Evolutionary conservation across 257 asterid genomes (phyloP).

Genomic region (Apocynum venetum): DNA sequence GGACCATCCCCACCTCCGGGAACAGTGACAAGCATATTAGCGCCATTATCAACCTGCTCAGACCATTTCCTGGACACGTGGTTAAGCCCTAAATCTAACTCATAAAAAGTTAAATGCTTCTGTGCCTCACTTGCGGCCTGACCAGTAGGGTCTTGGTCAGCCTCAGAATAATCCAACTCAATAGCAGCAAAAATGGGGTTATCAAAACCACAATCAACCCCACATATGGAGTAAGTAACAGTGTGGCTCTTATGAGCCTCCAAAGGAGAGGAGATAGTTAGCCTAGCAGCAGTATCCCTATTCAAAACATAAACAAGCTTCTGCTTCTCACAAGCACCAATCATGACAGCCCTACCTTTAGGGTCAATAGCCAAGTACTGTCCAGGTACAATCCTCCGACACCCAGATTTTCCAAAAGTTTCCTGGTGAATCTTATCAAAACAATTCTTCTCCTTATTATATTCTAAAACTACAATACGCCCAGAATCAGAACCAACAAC

Average conservation of each 20-base stretch:
- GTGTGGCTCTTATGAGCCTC: conserved; percentile 99
- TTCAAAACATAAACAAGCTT: conserved; percentile 96
- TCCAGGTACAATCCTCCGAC: conserved; percentile 94
- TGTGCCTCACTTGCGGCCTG: conserved; percentile 90
- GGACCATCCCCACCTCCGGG: conserved; percentile 99
- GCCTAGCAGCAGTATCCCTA: conserved; percentile 93
- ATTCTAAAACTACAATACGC: conserved; percentile 76
- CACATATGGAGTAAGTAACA: conserved; percentile 71
- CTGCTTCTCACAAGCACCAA: conserved; percentile 97
- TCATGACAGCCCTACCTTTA: conserved; percentile 98
- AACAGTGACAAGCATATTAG: conserved; percentile 92
- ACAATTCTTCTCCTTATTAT: conserved; percentile 74
- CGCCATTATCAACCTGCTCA: conserved; percentile 95
- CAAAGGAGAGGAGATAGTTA: conserved; percentile 88
- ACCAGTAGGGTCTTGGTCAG: conserved; percentile 96
- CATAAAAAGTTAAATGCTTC: conserved; percentile 89
- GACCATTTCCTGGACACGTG: conserved; percentile 99
- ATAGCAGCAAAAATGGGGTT: conserved; percentile 96
- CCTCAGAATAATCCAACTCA: conserved; percentile 93
- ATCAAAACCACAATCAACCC: conserved; percentile 97
- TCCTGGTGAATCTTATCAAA: conserved; percentile 95
- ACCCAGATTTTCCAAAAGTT: conserved; percentile 94
- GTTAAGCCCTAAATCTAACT: conserved; percentile 92
- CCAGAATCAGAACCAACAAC: conserved; percentile 99
- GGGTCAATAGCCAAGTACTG: conserved; percentile 95